These are phyloP conservation scores for Sporothrix inflata DNA, from an alignment of 2,329 filamentous ascomycete genomes.

Conservation along the genomic window DNA sequence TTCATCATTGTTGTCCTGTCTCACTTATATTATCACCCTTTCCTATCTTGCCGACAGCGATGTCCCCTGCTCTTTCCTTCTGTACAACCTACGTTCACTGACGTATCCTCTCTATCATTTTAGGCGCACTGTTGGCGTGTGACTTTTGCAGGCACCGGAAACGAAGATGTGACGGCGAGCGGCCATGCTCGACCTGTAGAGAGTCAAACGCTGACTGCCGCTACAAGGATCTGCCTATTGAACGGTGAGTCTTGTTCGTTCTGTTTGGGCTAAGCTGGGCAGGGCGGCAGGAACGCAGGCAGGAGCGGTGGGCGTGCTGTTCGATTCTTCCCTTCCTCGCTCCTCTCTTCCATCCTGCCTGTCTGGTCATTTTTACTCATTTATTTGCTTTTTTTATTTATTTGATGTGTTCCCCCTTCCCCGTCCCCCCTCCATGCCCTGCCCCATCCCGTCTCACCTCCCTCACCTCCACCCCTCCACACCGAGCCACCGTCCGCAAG, in stretches of 20 bases:
- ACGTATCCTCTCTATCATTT: conserved; percentile 20
- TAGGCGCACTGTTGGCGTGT: conserved; percentile 47
- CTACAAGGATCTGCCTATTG: conserved; percentile 45
- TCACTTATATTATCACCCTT: neutral
- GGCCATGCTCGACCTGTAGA: conserved; percentile 45
- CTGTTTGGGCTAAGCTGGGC: neutral
- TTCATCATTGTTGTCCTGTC: neutral
- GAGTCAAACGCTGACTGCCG: conserved; percentile 46
- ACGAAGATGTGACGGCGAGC: conserved; percentile 45
- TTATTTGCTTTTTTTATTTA: neutral
- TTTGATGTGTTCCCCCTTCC: neutral
- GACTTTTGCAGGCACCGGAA: conserved; percentile 48
- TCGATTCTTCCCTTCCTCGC: neutral
- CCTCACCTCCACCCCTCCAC: neutral
- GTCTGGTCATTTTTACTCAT: neutral
- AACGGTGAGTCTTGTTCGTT: conserved; percentile 32
- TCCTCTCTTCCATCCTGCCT: neutral
- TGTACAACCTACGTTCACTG: neutral
- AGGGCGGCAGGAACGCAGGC: neutral
- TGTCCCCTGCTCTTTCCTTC: neutral
- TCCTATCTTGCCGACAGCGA: neutral
- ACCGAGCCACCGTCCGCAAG: neutral
- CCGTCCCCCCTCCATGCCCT: conserved; percentile 2
- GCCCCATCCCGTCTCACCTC: conserved; percentile 2
- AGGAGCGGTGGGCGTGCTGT: neutral